Evolutionary conservation across 257 asterid species (phyloP).

Genomic region (Gentiana macrophylla): DNA sequence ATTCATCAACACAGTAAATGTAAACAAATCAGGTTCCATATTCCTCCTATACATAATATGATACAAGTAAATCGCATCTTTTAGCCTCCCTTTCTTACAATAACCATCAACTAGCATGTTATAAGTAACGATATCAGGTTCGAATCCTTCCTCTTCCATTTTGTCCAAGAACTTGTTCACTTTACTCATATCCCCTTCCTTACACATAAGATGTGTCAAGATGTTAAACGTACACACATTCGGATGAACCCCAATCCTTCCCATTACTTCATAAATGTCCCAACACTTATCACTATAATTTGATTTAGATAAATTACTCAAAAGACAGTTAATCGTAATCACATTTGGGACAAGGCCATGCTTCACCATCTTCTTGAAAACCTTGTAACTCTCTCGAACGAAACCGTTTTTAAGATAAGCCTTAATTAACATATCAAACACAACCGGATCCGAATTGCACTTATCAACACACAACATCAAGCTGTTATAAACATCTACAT

Average conservation of each 20-base stretch:
- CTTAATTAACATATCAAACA: slow-evolving; percentile 82
- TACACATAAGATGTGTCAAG: slow-evolving; percentile 53
- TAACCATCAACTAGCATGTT: slow-evolving; percentile 63
- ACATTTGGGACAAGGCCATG: slow-evolving; percentile 58
- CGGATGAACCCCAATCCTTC: slow-evolving; percentile 49
- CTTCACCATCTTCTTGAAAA: slow-evolving; percentile 35
- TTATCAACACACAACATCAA: slow-evolving; percentile 31
- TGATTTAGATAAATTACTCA: slow-evolving; percentile 47
- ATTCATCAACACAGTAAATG: slow-evolving; percentile 60
- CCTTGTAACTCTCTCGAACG: slow-evolving; percentile 45
- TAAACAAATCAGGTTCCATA: slow-evolving; percentile 61
- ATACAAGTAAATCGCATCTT: slow-evolving; percentile 67
- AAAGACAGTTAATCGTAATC: slow-evolving; percentile 47
- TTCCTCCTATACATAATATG: slow-evolving; percentile 57
- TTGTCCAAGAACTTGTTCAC: slow-evolving; percentile 59
- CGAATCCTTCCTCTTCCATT: slow-evolving; percentile 84
- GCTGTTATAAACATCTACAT: slow-evolving; percentile 31
- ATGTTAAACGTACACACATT: slow-evolving; percentile 67
- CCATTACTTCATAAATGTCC: slow-evolving; percentile 58
- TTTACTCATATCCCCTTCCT: slow-evolving; percentile 50
- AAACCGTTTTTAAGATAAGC: slow-evolving; percentile 53
- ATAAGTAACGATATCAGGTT: slow-evolving; percentile 63
- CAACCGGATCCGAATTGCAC: slow-evolving; percentile 85
- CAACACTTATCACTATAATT: slow-evolving; percentile 49
- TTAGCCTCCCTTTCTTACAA: slow-evolving; percentile 59